Evolutionary conservation across 208 protist genomes (phyloP), one percentile per base, ranked within the genome.

Genomic region (Acanthamoeba quina): DNA sequence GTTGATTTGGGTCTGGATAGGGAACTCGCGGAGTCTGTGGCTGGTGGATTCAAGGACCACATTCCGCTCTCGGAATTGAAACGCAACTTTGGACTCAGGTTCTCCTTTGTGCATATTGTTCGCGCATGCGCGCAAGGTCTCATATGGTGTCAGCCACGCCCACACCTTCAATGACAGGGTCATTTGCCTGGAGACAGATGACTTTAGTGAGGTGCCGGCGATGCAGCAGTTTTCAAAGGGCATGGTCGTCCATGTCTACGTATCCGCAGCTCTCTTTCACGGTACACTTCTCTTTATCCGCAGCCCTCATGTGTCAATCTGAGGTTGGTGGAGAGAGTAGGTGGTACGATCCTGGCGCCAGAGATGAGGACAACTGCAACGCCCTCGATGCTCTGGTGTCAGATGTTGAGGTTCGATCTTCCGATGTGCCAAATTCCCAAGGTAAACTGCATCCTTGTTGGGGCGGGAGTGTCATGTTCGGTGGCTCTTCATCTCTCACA

Each of bases 361-460:
- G 68, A 76, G 68, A 76, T 47, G 68, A 31, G 29, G 68, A 76
- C 68, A 0, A 76, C 68, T 0, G 68, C 68, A 9, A 41, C 31
- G 37, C 68, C 68, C 5, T 76, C 68, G 21, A 76, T 76, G 68
- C 68, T 76, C 34, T 76, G 68, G 68, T 76, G 68, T 41, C 68
- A 76, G 37, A 47, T 9, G 68, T 15, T 76, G 29, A 9, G 68
- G 17, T 31, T 47, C 37, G 47, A 34, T 15, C 68, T 76, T 1
- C 68, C 44, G 37, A 76, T 76, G 68, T 76, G 68, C 68, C 68
- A 76, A 29, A 76, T 76, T 19, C 68, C 68, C 37, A 76, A 76
- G 68, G 68, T 76, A 76, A 70, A 44, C n/a, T n/a, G n/a, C n/a
- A n/a, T n/a, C n/a, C n/a, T n/a, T n/a, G n/a, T n/a, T n/a, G n/a